Evolutionary conservation across 257 asterid species (phyloP).

Genomic region (Agastache rugosa): DNA sequence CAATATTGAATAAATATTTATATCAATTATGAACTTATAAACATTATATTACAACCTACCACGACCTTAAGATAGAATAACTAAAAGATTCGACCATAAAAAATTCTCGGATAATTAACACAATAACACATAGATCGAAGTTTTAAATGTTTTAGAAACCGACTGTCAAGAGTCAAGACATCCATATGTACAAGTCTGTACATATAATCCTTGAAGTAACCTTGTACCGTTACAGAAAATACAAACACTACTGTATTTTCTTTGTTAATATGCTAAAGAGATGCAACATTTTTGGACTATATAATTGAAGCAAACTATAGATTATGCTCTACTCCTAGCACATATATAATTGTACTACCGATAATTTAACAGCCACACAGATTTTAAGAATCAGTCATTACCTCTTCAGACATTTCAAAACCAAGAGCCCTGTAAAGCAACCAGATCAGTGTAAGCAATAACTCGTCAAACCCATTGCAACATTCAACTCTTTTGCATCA

Average conservation of each 20-base stretch:
- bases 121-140: background rate
- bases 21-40: slow-evolving; percentile 1
- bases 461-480: slow-evolving; percentile 54
- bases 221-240: slow-evolving; percentile 3
- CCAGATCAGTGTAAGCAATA: slow-evolving; percentile 22
- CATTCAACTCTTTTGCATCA: slow-evolving; percentile 93
- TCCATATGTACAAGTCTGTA: background rate
- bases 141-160: too few species aligned
- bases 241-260: background rate
- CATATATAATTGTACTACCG: slow-evolving; percentile 11
- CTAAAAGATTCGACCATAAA: slow-evolving; percentile 1
- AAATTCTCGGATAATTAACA: background rate
- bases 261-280: slow-evolving; percentile 8
- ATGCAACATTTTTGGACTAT: slow-evolving; percentile 10
- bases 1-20: background rate
- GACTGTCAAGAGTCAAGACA: too few species aligned
- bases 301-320: background rate
- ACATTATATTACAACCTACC: background rate
- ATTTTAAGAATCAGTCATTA: slow-evolving; percentile 39
- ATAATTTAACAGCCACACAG: slow-evolving; percentile 6
- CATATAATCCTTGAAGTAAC: slow-evolving; percentile 15
- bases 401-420: slow-evolving; percentile 96
- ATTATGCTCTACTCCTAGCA: slow-evolving; percentile 3
- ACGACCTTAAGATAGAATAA: background rate
- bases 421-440: slow-evolving; percentile 90